Percentiles rank a stretch among this genome's conserved stretches.
phyloP scores from a whole-genome alignment of 176 grass and related monocot genomes.

The Echinochloa phyllopogon region DNA sequence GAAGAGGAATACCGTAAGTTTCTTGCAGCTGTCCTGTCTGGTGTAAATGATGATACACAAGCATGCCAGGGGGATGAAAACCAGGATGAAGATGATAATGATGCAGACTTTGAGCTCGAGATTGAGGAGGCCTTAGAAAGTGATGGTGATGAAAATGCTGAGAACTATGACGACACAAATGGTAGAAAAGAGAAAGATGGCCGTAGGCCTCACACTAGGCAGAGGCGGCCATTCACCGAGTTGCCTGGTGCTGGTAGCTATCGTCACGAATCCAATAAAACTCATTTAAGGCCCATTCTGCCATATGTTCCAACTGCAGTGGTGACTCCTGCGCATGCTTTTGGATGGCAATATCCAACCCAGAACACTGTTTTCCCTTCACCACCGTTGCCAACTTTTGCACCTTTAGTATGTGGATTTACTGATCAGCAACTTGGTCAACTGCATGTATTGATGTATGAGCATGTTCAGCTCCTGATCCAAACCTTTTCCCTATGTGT shows the following conservation, averaged over 20 bases:
- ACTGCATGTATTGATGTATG: conserved; percentile 81
- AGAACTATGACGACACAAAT: conserved; percentile 48
- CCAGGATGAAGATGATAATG: conserved; percentile 96
- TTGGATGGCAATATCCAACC: conserved; percentile 57
- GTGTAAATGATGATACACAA: conserved; percentile 50
- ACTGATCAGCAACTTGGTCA: conserved; percentile 76
- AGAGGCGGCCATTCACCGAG: conserved; percentile 55
- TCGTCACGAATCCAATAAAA: conserved; percentile 43
- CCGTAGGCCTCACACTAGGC: conserved; percentile 70
- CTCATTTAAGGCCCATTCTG: conserved; percentile 58
- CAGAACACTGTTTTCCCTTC: conserved; percentile 41
- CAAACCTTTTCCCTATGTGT: conserved; percentile 90
- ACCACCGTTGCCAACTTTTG: conserved; percentile 32
- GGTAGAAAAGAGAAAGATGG: conserved; percentile 42
- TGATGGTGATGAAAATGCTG: conserved; percentile 70
- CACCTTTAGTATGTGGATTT: conserved; percentile 68
- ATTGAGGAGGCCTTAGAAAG: conserved; percentile 95
- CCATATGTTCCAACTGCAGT: conserved; percentile 55
- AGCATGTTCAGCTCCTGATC: conserved; percentile 89
- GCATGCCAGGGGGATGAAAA: conserved; percentile 60
- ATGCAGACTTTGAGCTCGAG: conserved; percentile 91
- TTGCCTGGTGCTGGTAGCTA: conserved; percentile 45
- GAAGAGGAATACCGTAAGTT: conserved; percentile 95
- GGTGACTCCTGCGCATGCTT: conserved; percentile 27
- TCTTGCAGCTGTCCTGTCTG: conserved; percentile 87